Evolutionary conservation across 306 rosid species (phyloP).

Genomic region (Hippophae tibetana): DNA sequence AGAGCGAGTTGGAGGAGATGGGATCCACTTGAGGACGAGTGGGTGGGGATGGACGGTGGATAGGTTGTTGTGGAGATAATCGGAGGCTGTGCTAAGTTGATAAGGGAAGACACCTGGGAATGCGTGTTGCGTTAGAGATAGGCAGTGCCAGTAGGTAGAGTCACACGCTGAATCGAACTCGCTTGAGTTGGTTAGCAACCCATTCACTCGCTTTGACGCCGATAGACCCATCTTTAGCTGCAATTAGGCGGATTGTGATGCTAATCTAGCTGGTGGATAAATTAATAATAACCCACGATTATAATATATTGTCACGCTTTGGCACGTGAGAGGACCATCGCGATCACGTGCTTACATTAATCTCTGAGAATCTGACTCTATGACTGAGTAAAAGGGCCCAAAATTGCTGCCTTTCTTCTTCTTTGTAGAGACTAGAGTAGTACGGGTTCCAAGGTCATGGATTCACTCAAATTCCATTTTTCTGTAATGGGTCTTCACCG

Average conservation of each 20-base stretch:
- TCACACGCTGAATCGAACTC: slow-evolving; percentile 57
- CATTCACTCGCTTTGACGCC: slow-evolving; percentile 53
- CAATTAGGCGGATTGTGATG: neutral
- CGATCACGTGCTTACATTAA: too few relatives aligned
- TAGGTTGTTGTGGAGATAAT: slow-evolving; percentile 42
- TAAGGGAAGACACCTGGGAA: slow-evolving; percentile 58
- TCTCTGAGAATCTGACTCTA: neutral
- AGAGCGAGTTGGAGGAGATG: slow-evolving; percentile 41
- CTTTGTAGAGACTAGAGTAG: too few relatives aligned
- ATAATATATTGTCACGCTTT: neutral
- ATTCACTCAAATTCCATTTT: slow-evolving; percentile 8
- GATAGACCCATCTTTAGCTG: slow-evolving; percentile 46
- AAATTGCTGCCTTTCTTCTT: neutral
- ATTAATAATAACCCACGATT: too few relatives aligned
- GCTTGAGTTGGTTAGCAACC: slow-evolving; percentile 27
- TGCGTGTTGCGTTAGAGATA: slow-evolving; percentile 52
- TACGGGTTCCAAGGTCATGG: slow-evolving; percentile 7
- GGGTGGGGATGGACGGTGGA: slow-evolving; percentile 25
- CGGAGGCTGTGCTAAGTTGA: slow-evolving; percentile 66
- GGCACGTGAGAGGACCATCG: neutral
- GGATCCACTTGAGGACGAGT: slow-evolving; percentile 53
- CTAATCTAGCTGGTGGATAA: too few relatives aligned
- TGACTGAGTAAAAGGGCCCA: neutral
- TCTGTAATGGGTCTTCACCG: slow-evolving; percentile 2
- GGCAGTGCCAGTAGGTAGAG: slow-evolving; percentile 47